phyloP scores from a whole-genome alignment of 2,329 filamentous ascomycete species.

The Cryphonectria naterciae region DNA sequence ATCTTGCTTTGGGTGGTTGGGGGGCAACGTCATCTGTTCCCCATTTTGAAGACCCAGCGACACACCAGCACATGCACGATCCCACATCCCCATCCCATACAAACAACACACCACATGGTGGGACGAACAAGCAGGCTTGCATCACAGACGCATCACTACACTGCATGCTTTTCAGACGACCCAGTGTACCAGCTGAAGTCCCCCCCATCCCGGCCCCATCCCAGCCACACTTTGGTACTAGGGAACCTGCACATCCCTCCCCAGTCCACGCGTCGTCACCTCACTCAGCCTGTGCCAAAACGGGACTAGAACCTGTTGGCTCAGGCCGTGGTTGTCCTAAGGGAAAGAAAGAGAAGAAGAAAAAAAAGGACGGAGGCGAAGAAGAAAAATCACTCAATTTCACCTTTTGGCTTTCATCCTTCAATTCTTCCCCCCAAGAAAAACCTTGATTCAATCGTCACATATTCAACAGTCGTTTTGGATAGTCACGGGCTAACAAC shows the following conservation, averaged over 20 bases:
- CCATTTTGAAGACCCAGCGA: not conserved
- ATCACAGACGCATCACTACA: not conserved
- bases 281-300: conserved; percentile 1
- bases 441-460: not conserved
- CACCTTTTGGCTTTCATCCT: too few species aligned
- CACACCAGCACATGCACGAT: not conserved
- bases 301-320: not conserved
- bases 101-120: not conserved
- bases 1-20: not conserved
- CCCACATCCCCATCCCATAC: not conserved
- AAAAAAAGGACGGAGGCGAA: not conserved
- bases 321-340: not conserved
- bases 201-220: conserved; percentile 4
- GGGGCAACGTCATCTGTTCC: not conserved
- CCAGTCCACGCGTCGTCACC: conserved; percentile 2
- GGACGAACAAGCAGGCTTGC: not conserved
- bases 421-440: not conserved
- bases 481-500: conserved; percentile 18
- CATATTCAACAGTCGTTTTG: not conserved
- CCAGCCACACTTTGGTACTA: conserved; percentile 5
- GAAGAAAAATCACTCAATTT: not conserved
- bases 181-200: conserved; percentile 1
- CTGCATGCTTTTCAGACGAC: not conserved
- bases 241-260: not conserved
- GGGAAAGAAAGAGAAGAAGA: not conserved